Evolutionary conservation across 1,284 basidiomycete species (phyloP).

Genomic region (Irpex sp.): DNA sequence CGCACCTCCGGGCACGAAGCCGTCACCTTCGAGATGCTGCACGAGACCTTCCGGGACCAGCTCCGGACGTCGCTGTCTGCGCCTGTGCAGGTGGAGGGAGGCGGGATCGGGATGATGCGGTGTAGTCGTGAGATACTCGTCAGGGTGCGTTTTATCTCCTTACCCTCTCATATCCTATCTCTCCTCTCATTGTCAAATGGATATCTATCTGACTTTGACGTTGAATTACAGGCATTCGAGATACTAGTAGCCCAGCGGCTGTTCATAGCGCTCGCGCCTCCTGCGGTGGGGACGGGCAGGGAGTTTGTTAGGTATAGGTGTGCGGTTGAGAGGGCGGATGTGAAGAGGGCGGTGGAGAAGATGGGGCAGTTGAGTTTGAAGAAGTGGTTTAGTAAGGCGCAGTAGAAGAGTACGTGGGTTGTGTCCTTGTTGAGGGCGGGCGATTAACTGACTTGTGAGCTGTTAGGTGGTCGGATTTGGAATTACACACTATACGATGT

Average conservation of each 20-base stretch:
- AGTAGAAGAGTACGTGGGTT: too few species aligned
- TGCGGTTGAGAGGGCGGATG: constrained; percentile 46
- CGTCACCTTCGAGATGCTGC: constrained; percentile 77
- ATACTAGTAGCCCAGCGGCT: constrained; percentile 45
- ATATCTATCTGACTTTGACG: too few species aligned
- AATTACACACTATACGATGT: too few species aligned
- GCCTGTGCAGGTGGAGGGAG: constrained; percentile 67
- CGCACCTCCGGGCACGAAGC: constrained; percentile 59
- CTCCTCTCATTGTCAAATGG: too few species aligned
- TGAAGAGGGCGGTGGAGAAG: constrained; percentile 61
- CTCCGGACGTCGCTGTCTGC: constrained; percentile 62
- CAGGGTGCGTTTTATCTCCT: constrained; percentile 33
- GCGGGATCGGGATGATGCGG: constrained; percentile 67
- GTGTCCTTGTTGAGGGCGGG: too few species aligned
- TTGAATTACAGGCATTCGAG: constrained; percentile 60
- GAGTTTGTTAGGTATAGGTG: constrained; percentile 68
- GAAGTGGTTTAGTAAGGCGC: constrained; percentile 66
- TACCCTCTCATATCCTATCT: too few species aligned
- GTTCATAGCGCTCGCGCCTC: constrained; percentile 43
- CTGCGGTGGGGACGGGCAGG: constrained; percentile 42
- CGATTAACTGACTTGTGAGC: too few species aligned
- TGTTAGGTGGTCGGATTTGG: too few species aligned
- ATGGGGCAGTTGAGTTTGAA: constrained; percentile 64
- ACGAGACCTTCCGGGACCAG: constrained; percentile 62
- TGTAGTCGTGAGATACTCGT: constrained; percentile 57